These are phyloP conservation scores for Aspergillus nanangensis DNA, from an alignment of 495 filamentous ascomycete genomes.

Conservation along the genomic window DNA sequence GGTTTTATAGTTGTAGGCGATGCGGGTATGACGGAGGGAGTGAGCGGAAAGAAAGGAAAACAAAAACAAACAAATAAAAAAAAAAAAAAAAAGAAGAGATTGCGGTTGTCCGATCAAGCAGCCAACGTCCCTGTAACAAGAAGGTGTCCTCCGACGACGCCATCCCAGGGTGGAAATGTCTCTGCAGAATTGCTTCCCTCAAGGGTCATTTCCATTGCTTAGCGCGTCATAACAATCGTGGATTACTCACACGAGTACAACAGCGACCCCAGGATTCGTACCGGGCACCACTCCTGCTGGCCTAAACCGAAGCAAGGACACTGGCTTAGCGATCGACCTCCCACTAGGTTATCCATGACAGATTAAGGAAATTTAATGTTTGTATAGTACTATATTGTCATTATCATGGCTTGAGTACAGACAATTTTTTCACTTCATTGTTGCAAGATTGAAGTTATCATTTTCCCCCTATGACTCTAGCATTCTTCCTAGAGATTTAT, in stretches of 20 bases:
- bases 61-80: conserved; percentile 6
- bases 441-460: too few species aligned
- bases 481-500: too few species aligned
- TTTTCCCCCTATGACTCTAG: too few species aligned
- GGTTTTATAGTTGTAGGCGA: too few species aligned
- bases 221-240: conserved; percentile 50
- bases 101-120: conserved; percentile 37
- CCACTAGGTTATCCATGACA: conserved; percentile 48
- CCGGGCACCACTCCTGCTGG: conserved; percentile 52
- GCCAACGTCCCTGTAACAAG: conserved; percentile 39
- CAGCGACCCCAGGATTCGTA: conserved; percentile 57
- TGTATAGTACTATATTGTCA: too few species aligned
- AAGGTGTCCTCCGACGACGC: conserved; percentile 56
- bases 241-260: conserved; percentile 58
- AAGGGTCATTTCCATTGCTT: conserved; percentile 60
- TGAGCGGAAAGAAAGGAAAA: too few species aligned
- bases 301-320: conserved; percentile 38
- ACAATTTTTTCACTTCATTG: too few species aligned
- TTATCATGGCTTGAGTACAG: too few species aligned
- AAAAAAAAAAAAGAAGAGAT: conserved; percentile 18
- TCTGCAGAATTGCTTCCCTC: conserved; percentile 67
- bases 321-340: conserved; percentile 36
- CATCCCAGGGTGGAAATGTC: conserved; percentile 55
- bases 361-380: conserved; percentile 30
- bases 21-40: too few species aligned